Base-by-base conservation (phyloP, 495 filamentous ascomycete genomes). In the Penicillium argentinense region DNA sequence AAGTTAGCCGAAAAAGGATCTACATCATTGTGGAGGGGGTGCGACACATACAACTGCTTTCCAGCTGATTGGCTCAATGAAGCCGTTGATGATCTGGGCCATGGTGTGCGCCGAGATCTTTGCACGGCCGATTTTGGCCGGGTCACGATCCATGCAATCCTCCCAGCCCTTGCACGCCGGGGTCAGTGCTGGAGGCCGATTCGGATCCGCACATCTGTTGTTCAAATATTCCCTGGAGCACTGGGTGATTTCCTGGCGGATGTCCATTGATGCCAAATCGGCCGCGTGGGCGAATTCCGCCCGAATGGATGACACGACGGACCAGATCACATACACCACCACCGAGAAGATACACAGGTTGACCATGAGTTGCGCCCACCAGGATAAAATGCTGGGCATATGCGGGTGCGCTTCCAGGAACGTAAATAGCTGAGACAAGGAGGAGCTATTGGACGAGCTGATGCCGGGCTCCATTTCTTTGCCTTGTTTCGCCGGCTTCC, bases 351-450 rank as follows among this genome's bases (percentile, higher is more conserved):
- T 70, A 49, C 86, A 75, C 48, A 88, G 49, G 59, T 96, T 97
- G 58, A 96, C 83, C 7, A 79, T 64, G 29, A 97, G 74, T 51
- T 92, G 88, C 9, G 89, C 70, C 79, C 91, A 98, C 64, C 81
- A 86, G 21, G 89, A 90, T 16, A 97, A 71, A 40, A 95, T 87
- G 42, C 84, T 79, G 4, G 93, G 93, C n/a, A 96, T 80, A 53
- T 84, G 80, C 0, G 91, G 91, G 59, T 96, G 88, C 29, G 79
- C 78, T 51, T 87, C 87, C 48, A 96, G 69, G 39, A 83, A 80
- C 14, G 78, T 71, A 26, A 92, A 80, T 53, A 89, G 73, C 11
- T 76, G 65, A 18, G 71, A 71, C 39, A 88, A 69, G 47, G 72
- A 74, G 3, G 64, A 68, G 13, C 56, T 47, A 3, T 58, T 60